Base-by-base conservation (phyloP, 2,329 filamentous ascomycete species). In the Pseudogymnoascus sp. region DNA sequence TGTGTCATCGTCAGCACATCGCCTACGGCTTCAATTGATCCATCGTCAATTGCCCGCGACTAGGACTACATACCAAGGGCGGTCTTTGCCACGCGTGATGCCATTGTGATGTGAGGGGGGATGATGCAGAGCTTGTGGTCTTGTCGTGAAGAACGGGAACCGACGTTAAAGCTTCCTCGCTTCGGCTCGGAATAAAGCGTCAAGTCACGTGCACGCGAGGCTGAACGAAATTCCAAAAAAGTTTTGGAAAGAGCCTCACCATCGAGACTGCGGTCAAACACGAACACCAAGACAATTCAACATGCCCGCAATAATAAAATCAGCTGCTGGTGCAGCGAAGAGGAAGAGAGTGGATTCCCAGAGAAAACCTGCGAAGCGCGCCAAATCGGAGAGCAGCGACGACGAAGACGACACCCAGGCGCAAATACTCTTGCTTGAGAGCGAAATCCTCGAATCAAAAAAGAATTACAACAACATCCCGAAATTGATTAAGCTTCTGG, bases 21-120 rank as follows among this genome's bases (percentile, higher is more conserved):
- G 37, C 60, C 46, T 65, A 72, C 72, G 65, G 65, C 60, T 63
- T 26, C 33, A 19, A 63, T 60, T 60, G 59, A 61, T 37, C 46
- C 29, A 66, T 35, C 1, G 35, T n/a, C 21, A 53, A 46, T 59
- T 31, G 46, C 46, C 64, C 65, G 68, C 37, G 40, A 38, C 29
- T 35, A 15, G 60, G 64, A 65, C 60, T 70, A 87, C 91, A 79
- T 87, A 97, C 93, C 90, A 82, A 93, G 83, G 82, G 92, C 91
- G 85, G 88, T 93, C 86, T 90, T 92, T 86, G 89, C 91, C 83
- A 97, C 86, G 85, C 93, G 91, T 81, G 91, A 96, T 85, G 93
- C 93, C 93, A 97, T 97, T 89, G 83, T 90, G 84, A 79, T 78
- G 81, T 82, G 78, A 79, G 80, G 77, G 79, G 78, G 79, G 80